Evolutionary conservation across 2,329 filamentous ascomycete genomes (phyloP).

Genomic region (Phialophora verrucosa): DNA sequence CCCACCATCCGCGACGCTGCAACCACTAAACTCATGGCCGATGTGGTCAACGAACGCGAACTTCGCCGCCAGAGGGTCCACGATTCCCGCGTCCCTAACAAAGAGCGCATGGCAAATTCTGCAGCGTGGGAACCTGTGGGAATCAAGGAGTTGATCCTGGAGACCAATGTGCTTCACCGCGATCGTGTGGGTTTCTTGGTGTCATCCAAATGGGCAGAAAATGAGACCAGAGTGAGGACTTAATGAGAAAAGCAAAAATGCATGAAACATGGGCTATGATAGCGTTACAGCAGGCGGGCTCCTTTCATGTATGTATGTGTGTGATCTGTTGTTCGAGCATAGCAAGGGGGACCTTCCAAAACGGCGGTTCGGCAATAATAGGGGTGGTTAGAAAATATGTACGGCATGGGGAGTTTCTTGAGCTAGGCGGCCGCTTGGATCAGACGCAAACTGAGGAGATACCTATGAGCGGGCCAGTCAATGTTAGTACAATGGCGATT

Average conservation of each 20-base stretch:
- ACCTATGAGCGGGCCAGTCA: background rate
- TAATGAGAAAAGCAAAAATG: constrained; percentile 9
- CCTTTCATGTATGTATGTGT: constrained; percentile 17
- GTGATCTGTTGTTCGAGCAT: constrained; percentile 14
- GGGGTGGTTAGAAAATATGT: constrained; percentile 18
- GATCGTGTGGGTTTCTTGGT: constrained; percentile 38
- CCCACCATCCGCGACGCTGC: constrained; percentile 15
- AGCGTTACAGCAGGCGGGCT: constrained; percentile 22
- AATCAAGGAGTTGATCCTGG: constrained; percentile 31
- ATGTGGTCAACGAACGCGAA: constrained; percentile 36
- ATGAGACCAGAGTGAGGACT: background rate
- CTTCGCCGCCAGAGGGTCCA: constrained; percentile 31
- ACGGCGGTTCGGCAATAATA: constrained; percentile 1
- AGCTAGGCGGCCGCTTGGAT: constrained; percentile 13
- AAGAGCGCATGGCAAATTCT: constrained; percentile 34
- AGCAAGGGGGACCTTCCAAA: constrained; percentile 13
- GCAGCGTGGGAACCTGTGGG: constrained; percentile 36
- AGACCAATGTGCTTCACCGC: constrained; percentile 23
- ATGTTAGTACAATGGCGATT: background rate
- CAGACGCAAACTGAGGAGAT: background rate
- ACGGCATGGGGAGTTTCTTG: constrained; percentile 12
- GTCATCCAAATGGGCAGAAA: constrained; percentile 21
- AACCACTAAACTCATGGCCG: constrained; percentile 28
- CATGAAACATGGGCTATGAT: constrained; percentile 18
- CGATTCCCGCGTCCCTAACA: constrained; percentile 28